Evolutionary conservation across 345 rosid species (phyloP), one percentile per base, ranked within the genome.

Genomic region (Populus tremula): DNA sequence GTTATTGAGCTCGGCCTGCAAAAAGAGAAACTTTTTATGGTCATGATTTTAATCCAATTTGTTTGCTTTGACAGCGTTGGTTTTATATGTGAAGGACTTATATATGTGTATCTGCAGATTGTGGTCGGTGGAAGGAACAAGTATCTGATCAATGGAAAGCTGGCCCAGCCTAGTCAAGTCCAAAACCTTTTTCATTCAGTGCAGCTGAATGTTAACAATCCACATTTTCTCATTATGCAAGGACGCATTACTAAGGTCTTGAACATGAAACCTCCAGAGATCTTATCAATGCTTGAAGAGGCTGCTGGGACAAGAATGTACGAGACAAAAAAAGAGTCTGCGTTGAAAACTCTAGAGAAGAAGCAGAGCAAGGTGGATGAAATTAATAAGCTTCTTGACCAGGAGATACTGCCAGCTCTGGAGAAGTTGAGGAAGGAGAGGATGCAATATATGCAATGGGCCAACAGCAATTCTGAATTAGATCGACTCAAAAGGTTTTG

Each of bases 281-380:
- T 92, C 47, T 76, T 93, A 50, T 96, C 99, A 17, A 96, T 96
- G 99, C 97, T 96, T 27, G 99, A 96, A 84, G 99, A 96, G 92
- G 99, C 98, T 78, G 97, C 97, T 62, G 99, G 99, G 54, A 96
- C 99, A 13, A 89, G 99, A 84, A 96, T 96, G 99, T 96, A 96
- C 9, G 99, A 96, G 82, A 96, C 93, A 62, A 96, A 96, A 87
- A 93, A 96, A 79, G 97, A 93, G 56, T 89, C 90, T 69, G 97
- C 98, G 0, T 50, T 96, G 56, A 96, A 93, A 87, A 96, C 97
- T 8, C 97, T 96, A 39, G 98, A 96, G 75, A 96, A 92, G 82
- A 96, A 96, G 86, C 99, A 96, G 83, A 86, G 89, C 69, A 93
- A 96, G 90, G 99, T 96, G 35, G 95, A 93, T 67, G 98, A 96